Percentiles rank a stretch among this genome's conserved stretches.
Evolutionary conservation across 805 yeast genomes (phyloP).

Genomic region (Saccharomycopsis sp.): DNA sequence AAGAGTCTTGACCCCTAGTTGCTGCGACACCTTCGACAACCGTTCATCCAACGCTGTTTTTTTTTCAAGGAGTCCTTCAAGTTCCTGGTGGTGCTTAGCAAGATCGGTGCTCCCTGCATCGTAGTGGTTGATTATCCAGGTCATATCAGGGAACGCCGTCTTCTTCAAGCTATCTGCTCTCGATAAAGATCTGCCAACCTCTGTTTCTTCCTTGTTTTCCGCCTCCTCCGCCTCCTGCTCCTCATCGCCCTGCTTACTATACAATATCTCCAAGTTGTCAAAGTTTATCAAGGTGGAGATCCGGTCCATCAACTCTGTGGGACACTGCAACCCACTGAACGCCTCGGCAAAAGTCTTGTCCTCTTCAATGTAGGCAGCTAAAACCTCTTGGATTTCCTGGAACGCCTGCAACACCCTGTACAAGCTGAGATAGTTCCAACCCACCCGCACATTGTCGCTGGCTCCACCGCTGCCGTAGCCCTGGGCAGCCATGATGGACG

Average conservation of each 20-base stretch:
- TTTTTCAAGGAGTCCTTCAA: slow-evolving; percentile 25
- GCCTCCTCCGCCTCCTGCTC: slow-evolving; percentile 20
- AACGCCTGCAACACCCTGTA: slow-evolving; percentile 39
- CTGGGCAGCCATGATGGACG: not conserved
- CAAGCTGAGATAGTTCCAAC: slow-evolving; percentile 22
- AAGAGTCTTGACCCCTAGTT: slow-evolving; percentile 7
- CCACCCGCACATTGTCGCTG: slow-evolving; percentile 27
- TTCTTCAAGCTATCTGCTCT: slow-evolving; percentile 8
- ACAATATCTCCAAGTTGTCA: slow-evolving; percentile 24
- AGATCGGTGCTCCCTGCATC: slow-evolving; percentile 27
- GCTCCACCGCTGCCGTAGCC: not conserved
- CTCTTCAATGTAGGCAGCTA: slow-evolving; percentile 41
- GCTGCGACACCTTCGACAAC: slow-evolving; percentile 4
- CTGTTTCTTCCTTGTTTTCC: slow-evolving; percentile 16
- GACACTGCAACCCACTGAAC: slow-evolving; percentile 29
- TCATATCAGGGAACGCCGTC: slow-evolving; percentile 21
- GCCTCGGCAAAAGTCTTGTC: not conserved
- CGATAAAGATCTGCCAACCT: slow-evolving; percentile 1
- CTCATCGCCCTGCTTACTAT: slow-evolving; percentile 17
- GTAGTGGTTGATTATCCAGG: slow-evolving; percentile 30
- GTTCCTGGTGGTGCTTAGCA: slow-evolving; percentile 28
- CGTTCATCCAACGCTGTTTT: slow-evolving; percentile 23
- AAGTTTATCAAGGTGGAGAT: slow-evolving; percentile 37
- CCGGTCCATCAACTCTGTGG: slow-evolving; percentile 33
- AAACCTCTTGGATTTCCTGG: slow-evolving; percentile 64